Evolutionary conservation across 768 basidiomycete genomes (phyloP), one percentile per base, ranked within the genome.

Genomic region (Mycena albidolilacea): DNA sequence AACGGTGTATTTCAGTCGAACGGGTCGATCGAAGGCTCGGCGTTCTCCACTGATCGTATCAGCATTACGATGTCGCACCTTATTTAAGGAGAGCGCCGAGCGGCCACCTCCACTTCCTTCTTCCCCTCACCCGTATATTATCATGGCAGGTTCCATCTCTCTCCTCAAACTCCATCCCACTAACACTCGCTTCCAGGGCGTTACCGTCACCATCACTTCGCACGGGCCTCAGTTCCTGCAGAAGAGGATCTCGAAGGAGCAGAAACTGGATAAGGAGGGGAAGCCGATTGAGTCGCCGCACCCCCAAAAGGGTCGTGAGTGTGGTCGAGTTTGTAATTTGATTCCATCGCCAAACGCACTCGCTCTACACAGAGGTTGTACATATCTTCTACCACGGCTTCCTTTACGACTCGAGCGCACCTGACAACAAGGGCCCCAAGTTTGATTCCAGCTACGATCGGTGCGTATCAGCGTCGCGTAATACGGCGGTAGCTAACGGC

Each of bases 391-490:
- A 96, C 77, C 87, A 91, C 55, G 96, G 94, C 30, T 94, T 88
- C 23, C 87, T 96, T 17, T 17, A 74, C 4, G 84, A 93, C 78
- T 7, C 30, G 9, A 37, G 15, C 55, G 38, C 0, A 37, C 35
- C 30, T 9, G 8, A 10, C 19, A 12, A 61, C 10, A n/a, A 23
- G 39, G 94, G 93, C 55, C 84, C 71, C 37, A 84, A 83, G 77
- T 95, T 95, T 82, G 95, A 96, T 84, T 94, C 93, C 19, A 94
- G 91, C 76, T 82, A 89, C 78, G 91, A 93, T 78, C 92, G 93
- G 94, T 94, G 71, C 77, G 89, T 79, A 50, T 50, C 48, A n/a
- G 48, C n/a, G n/a, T n/a, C 19, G 48, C n/a, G 19, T 61, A 2
- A 3, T 54, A 75, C 67, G 76, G 70, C 70, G 69, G 70, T 58